Evolutionary conservation across 2,329 filamentous ascomycete species (phyloP).

Genomic region (Aureobasidium sp.): DNA sequence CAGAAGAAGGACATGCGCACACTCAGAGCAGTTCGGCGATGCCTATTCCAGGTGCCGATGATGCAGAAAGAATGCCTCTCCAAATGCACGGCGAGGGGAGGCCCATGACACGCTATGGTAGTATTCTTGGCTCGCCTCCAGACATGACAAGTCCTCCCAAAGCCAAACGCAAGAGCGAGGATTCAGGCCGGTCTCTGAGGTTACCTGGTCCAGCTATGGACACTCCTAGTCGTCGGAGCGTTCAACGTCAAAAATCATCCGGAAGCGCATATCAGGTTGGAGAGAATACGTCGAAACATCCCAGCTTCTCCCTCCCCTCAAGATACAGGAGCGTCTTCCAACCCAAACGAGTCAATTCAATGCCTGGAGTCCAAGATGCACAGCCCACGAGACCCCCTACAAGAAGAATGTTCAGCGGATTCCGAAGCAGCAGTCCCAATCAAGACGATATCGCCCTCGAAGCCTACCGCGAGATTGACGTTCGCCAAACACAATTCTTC

Average conservation of each 20-base stretch:
- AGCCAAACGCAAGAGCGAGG: constrained; percentile 30
- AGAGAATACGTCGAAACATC: constrained; percentile 25
- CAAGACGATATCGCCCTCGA: constrained; percentile 47
- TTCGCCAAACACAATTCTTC: constrained; percentile 78
- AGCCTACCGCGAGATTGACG: constrained; percentile 58
- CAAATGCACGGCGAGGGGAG: constrained; percentile 16
- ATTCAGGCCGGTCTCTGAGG: constrained; percentile 40
- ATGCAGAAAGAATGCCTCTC: constrained; percentile 26
- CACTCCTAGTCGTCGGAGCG: constrained; percentile 24
- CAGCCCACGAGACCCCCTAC: constrained; percentile 31
- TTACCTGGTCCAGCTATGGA: constrained; percentile 57
- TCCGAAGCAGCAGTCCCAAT: constrained; percentile 37
- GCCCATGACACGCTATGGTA: constrained; percentile 52
- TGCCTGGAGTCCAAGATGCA: constrained; percentile 23
- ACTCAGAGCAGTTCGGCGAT: neutral
- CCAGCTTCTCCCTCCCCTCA: constrained; percentile 25
- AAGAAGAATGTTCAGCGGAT: constrained; percentile 36
- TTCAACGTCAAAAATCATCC: neutral
- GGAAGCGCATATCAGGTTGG: constrained; percentile 40
- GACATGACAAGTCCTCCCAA: constrained; percentile 11
- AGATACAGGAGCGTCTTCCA: constrained; percentile 25
- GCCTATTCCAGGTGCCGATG: constrained; percentile 10
- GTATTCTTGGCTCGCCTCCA: constrained; percentile 53
- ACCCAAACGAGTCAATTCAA: constrained; percentile 37
- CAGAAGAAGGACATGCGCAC: constrained; percentile 2